Base-by-base conservation (phyloP, 2,329 filamentous ascomycete species). In the Cercospora beticola region DNA sequence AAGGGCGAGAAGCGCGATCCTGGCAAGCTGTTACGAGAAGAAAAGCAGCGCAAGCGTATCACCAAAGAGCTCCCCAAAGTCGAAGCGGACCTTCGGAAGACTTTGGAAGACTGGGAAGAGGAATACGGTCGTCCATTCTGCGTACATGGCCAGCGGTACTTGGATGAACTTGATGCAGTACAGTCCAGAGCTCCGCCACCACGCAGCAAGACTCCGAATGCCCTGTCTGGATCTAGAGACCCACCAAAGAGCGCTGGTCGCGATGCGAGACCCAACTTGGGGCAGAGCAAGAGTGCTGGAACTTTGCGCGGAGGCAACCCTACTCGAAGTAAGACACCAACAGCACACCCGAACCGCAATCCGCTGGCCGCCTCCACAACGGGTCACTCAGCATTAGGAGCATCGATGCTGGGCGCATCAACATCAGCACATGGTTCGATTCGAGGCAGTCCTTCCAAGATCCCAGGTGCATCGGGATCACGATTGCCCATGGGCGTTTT, bases 1-100 rank as follows among this genome's bases (percentile, higher is more conserved):
- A 97, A 97, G 82, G 94, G 94, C 65, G 94, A 98, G 82, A 92
- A 90, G 80, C 92, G 96, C 71, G 95, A 99, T 77, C 95, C 95
- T 2, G 94, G 93, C 62, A 95, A 97, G 81, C 86, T 99, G 16
- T 85, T 99, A 63, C 88, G 95, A 31, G 95, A 99, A 78, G 95
- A 99, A 82, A 99, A 98, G 86, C 97, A 97, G 92, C 89, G 95
- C 69, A 99, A 99, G 87, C 88, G 94, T 67, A 97, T 99, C 70
- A 87, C 94, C 28, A 99, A 98, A 80, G 95, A 99, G 77, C 84
- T 99, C 31, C 95, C 95, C 66, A 98, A 97, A 83, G 86, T 99
- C 54, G 90, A 94, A 67, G 86, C 86, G 0, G 93, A 98, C n/a
- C 82, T 99, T 68, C 87, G 88, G 72, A 94, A 90, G 78, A 85